Percentiles rank a stretch among this genome's conserved stretches.
Evolutionary conservation across 768 basidiomycete genomes (phyloP).

Genomic region (Phylloporus arenicola): DNA sequence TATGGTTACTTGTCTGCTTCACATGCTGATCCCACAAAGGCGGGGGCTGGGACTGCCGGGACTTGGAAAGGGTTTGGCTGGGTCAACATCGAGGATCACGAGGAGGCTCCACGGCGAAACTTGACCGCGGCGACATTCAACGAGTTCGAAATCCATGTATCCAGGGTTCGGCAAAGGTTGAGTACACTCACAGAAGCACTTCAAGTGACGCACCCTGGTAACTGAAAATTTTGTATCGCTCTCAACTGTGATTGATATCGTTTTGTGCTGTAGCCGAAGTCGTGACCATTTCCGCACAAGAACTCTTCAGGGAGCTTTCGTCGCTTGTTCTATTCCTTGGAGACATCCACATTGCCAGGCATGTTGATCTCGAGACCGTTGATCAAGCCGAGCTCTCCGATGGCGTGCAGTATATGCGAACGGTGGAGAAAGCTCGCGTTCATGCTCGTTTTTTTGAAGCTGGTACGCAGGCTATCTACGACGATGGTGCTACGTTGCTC

Average conservation of each 20-base stretch:
- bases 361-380: constrained; percentile 46
- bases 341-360: constrained; percentile 47
- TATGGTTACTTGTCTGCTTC: constrained; percentile 34
- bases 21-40: constrained; percentile 36
- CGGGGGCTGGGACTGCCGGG: constrained; percentile 48
- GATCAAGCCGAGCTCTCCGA: constrained; percentile 28
- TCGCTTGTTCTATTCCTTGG: constrained; percentile 38
- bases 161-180: constrained; percentile 28
- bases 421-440: constrained; percentile 41
- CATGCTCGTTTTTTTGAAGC: constrained; percentile 46
- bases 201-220: constrained; percentile 20
- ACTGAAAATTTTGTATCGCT: neutral
- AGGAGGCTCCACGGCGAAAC: constrained; percentile 25
- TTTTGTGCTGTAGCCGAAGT: constrained; percentile 14
- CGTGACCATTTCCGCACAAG: constrained; percentile 28
- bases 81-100: constrained; percentile 33
- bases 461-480: constrained; percentile 45
- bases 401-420: constrained; percentile 35
- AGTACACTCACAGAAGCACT: constrained; percentile 16
- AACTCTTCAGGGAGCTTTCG: constrained; percentile 34
- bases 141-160: constrained; percentile 27
- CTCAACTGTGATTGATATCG: neutral
- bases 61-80: constrained; percentile 55
- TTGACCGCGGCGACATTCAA: constrained; percentile 28
- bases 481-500: constrained; percentile 41